Base-by-base conservation (phyloP, 441 rosid genomes). In the Gossypium schwendimanii region DNA sequence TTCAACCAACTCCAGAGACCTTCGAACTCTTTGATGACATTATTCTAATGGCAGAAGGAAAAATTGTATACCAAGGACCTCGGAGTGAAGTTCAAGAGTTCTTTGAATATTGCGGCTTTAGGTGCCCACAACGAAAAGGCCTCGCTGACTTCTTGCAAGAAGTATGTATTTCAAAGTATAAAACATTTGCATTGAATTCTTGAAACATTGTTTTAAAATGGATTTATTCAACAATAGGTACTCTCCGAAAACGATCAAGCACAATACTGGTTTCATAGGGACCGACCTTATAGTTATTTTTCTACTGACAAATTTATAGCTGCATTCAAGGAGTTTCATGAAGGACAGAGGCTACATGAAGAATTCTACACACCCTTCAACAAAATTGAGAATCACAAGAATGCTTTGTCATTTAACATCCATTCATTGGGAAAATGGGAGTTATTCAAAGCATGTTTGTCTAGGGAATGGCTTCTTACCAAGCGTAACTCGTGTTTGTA, bases 81-180 rank as follows among this genome's bases (percentile, higher is more conserved):
- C 65, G 81, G 14, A 52, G 12, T 58, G 5, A 76, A 6, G 62
- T 79, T 31, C 67, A 77, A 55, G 77, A 77, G 36, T 85, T 82
- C 77, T 85, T 85, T 66, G 78, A 82, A 54, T 66, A 55, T 24
- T 76, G 79, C 57, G 88, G 88, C n/a, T 91, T 91, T 73, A 83
- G 78, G 72, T 90, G 90, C 68, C 90, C 91, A 0, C 77, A 75
- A 59, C 83, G 90, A 57, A 90, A 87, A 77, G 88, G 90, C 0
- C 81, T 78, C 9, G 87, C 93, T 1, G 91, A 90, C 77, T 90
- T 85, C 85, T 83, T 90, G 2, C 93, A 88, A 63, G 91, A 90
- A 84, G 91, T 88, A 28, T 12, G 60, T 44, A 6, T 28, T 28
- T 28, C 33, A 28, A 28, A 28, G 5, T 4, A 28, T 0, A 28